Percentiles rank a stretch among this genome's conserved stretches.
Evolutionary conservation across 768 basidiomycete genomes (phyloP).

Genomic region (Tricholoma hemisulphureum): DNA sequence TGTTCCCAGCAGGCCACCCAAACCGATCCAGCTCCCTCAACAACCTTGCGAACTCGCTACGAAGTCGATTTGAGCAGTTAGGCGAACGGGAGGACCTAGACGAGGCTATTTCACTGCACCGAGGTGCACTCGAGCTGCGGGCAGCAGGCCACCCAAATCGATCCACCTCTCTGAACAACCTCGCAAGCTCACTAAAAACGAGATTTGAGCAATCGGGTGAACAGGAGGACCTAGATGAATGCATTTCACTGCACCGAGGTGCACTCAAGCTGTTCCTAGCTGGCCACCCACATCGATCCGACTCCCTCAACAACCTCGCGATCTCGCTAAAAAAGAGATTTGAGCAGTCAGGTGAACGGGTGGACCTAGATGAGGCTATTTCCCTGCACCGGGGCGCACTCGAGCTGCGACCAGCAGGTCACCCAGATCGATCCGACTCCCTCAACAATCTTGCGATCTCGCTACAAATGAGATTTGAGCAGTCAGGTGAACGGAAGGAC

Average conservation of each 20-base stretch:
- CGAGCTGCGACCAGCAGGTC: background rate
- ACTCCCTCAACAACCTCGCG: constrained; percentile 9
- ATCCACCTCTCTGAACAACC: constrained; percentile 19
- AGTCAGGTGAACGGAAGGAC: constrained; percentile 12
- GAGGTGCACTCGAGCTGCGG: constrained; percentile 21
- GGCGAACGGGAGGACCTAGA: constrained; percentile 25
- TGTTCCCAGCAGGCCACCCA: constrained; percentile 13
- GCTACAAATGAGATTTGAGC: constrained; percentile 5
- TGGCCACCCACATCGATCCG: constrained; percentile 12
- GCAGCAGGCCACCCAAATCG: constrained; percentile 17
- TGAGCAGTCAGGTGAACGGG: constrained; percentile 2
- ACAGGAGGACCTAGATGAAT: constrained; percentile 29
- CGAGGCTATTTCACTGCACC: constrained; percentile 24
- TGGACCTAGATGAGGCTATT: constrained; percentile 9
- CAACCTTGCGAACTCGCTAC: constrained; percentile 19
- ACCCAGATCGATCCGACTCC: constrained; percentile 3
- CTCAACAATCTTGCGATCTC: constrained; percentile 8
- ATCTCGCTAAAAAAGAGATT: constrained; percentile 5
- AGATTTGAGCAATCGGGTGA: constrained; percentile 24
- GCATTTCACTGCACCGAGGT: constrained; percentile 5
- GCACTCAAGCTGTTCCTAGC: constrained; percentile 14
- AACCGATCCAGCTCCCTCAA: background rate
- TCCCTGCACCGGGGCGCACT: constrained; percentile 1
- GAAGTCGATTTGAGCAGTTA: constrained; percentile 22
- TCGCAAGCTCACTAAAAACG: constrained; percentile 24